A percentile compares a stretch with the other conserved stretches of the same genome.
phyloP scores from a whole-genome alignment of 306 rosid genomes.

The Myrica gale region DNA sequence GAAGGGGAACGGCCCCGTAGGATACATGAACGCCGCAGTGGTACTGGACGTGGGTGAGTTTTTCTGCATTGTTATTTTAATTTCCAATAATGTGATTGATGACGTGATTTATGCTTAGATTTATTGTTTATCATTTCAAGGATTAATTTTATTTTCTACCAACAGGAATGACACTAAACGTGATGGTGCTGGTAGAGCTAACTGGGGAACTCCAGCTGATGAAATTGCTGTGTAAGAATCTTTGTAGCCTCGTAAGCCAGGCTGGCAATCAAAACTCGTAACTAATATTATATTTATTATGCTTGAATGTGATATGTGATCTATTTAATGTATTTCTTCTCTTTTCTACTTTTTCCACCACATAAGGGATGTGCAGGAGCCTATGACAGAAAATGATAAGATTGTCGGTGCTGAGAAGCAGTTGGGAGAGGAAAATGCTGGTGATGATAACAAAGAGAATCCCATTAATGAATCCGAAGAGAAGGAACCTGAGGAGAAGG shows the following conservation, averaged over 20 bases:
- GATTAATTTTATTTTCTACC: neutral
- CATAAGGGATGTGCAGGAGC: constrained; percentile 63
- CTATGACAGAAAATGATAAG: constrained; percentile 58
- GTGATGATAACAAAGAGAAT: constrained; percentile 68
- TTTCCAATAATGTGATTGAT: neutral
- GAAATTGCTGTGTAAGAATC: constrained; percentile 52
- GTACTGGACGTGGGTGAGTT: constrained; percentile 82
- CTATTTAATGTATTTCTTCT: neutral
- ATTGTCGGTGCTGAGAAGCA: constrained; percentile 65
- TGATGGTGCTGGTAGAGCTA: constrained; percentile 63
- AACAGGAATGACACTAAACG: constrained; percentile 55
- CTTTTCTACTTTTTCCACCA: neutral
- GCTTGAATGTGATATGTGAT: neutral
- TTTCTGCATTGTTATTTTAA: constrained; percentile 9
- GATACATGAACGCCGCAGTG: constrained; percentile 79
- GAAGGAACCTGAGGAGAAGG: constrained; percentile 91
- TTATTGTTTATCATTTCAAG: neutral
- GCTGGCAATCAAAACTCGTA: too few species aligned
- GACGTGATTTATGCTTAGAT: too few species aligned
- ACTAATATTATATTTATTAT: neutral
- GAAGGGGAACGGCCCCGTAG: constrained; percentile 78
- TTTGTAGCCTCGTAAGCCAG: neutral
- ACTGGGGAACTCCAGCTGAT: constrained; percentile 57
- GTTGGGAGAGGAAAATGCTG: constrained; percentile 45
- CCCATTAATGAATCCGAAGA: constrained; percentile 62